Evolutionary conservation across 1,284 basidiomycete genomes (phyloP), one percentile per base, ranked within the genome.

Genomic region (Prillingera fragicola): DNA sequence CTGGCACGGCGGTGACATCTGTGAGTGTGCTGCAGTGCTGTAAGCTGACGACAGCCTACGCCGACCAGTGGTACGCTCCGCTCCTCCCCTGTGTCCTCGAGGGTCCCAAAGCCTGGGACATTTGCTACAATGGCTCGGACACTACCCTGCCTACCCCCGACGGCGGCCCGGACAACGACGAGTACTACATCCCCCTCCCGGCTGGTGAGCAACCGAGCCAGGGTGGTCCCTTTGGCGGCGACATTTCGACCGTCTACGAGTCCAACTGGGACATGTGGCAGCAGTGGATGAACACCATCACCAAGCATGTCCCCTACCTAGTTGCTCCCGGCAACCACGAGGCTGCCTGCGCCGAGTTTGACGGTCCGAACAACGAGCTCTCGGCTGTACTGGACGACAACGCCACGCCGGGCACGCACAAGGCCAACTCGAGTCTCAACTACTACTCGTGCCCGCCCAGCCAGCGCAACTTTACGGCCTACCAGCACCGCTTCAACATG

Each of bases 221-320:
- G 45, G 59, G 59, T 18, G 43, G 50, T 3, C 59, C 59, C 3
- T 32, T 36, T 10, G 59, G 59, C 25, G 59, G 59, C 24, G 61
- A 62, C 39, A 57, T 60, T 15, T 37, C 33, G 6, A 43, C 45
- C 26, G 35, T 61, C 12, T 67, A 65, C 50, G 59, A 63, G 43
- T 44, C 50, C 33, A 64, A 68, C 50, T 62, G 59, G 44, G 69
- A 71, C 43, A 45, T 63, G 12, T 71, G 67, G 59, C 65, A 65
- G 50, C 51, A 66, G 40, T 67, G 67, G 57, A 54, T 67, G 44
- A 45, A 48, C 38, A 35, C 50, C 8, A 56, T 71, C 37, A 60
- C 67, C n/a, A 50, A 45, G 25, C 41, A 53, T 19, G 55, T 63
- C 13, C 62, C 63, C 0, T 67, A 62, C 54, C 45, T 59, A 39